A percentile compares a stretch with the other conserved stretches of the same genome.
phyloP scores from a whole-genome alignment of 1,284 basidiomycete species.

The Termitomyces sp. region DNA sequence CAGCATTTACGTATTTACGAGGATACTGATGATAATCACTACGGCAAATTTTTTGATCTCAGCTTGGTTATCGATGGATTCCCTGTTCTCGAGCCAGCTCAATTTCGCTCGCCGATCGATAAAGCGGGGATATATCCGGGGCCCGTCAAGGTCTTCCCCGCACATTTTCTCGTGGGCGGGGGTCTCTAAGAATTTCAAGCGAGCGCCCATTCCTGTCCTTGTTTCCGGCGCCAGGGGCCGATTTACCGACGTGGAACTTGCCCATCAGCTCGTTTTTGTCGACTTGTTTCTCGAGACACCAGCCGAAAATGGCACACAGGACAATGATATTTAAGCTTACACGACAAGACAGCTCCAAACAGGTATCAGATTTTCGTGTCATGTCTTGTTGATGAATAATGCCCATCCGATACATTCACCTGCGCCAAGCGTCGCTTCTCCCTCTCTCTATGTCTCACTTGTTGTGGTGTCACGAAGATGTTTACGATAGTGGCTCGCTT shows the following conservation, averaged over 20 bases:
- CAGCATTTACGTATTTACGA: neutral
- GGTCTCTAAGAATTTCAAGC: neutral
- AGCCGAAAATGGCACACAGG: too few relatives aligned
- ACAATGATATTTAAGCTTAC: neutral
- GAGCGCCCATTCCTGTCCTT: neutral
- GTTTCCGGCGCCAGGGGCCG: neutral
- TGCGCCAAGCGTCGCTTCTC: neutral
- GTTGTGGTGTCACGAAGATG: neutral
- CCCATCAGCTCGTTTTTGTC: too few relatives aligned
- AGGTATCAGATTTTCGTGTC: neutral
- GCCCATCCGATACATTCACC: neutral
- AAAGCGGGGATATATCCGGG: neutral
- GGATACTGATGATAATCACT: neutral
- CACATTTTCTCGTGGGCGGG: neutral
- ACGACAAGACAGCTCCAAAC: too few relatives aligned
- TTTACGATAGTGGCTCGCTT: neutral
- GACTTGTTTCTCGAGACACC: too few relatives aligned
- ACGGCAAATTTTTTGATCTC: neutral
- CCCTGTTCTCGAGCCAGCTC: neutral
- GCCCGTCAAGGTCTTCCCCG: neutral
- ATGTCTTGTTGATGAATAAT: neutral
- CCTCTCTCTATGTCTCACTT: neutral
- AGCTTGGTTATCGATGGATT: slow-evolving; percentile 4
- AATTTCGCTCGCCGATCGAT: neutral
- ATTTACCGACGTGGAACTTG: neutral